Evolutionary conservation across 73 alveolate genomes (phyloP).

Genomic region (Breviolum minutum): DNA sequence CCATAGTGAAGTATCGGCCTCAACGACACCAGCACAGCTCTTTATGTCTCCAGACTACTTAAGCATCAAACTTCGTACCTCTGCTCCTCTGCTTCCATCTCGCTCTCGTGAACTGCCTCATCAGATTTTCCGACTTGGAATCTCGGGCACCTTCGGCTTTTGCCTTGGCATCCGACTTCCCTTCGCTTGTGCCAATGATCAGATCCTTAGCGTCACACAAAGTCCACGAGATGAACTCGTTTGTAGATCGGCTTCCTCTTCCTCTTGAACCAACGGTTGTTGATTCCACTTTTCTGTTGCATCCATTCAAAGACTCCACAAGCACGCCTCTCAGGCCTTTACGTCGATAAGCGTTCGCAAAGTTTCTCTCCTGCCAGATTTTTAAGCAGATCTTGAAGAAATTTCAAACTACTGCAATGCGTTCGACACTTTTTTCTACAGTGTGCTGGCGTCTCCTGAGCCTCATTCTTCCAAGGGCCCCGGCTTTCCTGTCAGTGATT

Average conservation of each 20-base stretch:
- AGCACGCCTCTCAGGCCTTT: neutral
- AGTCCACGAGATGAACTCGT: neutral
- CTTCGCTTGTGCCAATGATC: slow-evolving; percentile 60
- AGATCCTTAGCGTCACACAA: neutral
- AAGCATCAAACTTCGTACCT: slow-evolving; percentile 25
- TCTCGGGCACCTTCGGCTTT: neutral
- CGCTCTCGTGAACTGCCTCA: slow-evolving; percentile 61
- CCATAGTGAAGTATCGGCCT: neutral
- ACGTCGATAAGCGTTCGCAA: slow-evolving; percentile 78
- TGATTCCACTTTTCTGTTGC: too few species aligned
- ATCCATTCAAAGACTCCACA: too few species aligned
- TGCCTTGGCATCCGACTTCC: neutral
- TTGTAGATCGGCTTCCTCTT: too few species aligned
- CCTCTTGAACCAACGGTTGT: too few species aligned
- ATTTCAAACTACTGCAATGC: too few species aligned
- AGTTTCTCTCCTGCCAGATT: slow-evolving; percentile 51
- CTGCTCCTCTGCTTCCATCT: slow-evolving; percentile 49
- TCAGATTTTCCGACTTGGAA: neutral
- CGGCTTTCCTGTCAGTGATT: slow-evolving; percentile 64
- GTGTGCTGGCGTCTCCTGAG: slow-evolving; percentile 33
- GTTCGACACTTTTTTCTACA: too few species aligned
- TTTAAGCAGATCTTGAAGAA: too few species aligned
- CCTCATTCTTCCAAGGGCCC: slow-evolving; percentile 41
- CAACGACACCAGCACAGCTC: neutral
- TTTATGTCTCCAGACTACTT: neutral